Base-by-base conservation (phyloP, 2,329 filamentous ascomycete species). In the Aspergillus pseudoviridinutans region DNA sequence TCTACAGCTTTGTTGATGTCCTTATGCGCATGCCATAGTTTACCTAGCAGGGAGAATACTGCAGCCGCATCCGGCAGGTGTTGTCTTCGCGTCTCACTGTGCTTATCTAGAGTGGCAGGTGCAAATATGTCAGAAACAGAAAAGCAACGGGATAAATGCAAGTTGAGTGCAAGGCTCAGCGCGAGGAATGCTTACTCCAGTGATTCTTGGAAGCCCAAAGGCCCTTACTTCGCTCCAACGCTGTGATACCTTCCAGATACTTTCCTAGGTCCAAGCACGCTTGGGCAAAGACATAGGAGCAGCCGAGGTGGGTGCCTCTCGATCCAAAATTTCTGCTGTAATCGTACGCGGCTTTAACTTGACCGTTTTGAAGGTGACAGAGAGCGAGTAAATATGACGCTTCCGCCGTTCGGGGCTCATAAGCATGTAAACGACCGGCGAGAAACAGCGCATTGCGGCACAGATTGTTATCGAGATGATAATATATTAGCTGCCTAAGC, bases 401-500 rank as follows among this genome's bases (percentile, higher is more conserved):
- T 75, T 99, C 94, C 58, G 84, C 82, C 22, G 87, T 90, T 67
- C 89, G 87, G 25, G 89, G 85, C 67, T 97, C 93, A 66, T 93
- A 90, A 52, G 91, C 92, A 61, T 87, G 83, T 22, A 97, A 84
- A 63, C 94, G 87, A 69, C 93, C 91, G 59, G 94, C 90, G 60
- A 96, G 91, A 78, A 99, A 99, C 46, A 96, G 86, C 56, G 94
- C 94, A 71, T 96, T 97, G 56, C 92, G 87, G 70, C 89, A 83
- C 41, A 92, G 86, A 69, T 92, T 88, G 72, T 96, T 96, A 80
- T 99, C 94, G 73, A 99, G 86, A 71, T 87, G 82, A 72, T 89
- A 88, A 76, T 86, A 87, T 61, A 89, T 83, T 51, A 87, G 78
- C 66, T 87, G 84, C 68, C 85, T 80, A 67, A 88, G 78, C 72